Conservation (phyloP, 108 stramenopile species). For the Conticribra weissflogii region DNA sequence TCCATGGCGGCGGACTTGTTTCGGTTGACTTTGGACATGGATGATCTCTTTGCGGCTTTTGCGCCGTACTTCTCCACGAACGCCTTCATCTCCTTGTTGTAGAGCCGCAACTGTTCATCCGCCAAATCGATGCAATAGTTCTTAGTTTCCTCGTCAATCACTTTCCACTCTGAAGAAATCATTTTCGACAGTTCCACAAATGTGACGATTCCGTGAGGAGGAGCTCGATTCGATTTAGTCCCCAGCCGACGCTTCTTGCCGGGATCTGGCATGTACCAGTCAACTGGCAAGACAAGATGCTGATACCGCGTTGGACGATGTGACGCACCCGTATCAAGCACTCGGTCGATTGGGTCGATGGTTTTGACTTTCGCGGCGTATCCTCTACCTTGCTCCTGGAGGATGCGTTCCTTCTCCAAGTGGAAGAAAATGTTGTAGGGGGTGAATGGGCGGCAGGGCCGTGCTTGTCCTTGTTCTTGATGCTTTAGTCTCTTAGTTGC, state of each 20-base stretch:
- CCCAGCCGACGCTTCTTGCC: background rate
- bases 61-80: background rate
- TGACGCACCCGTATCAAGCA: background rate
- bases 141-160: background rate
- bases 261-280: background rate
- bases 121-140: background rate
- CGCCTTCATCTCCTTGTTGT: background rate
- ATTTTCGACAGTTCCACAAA: background rate
- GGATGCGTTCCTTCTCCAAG: constrained; percentile 11
- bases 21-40: background rate
- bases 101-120: background rate
- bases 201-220: background rate
- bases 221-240: background rate
- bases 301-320: background rate
- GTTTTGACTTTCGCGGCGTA: background rate
- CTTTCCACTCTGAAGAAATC: background rate
- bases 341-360: background rate
- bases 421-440: constrained; percentile 26
- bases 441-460: constrained; percentile 3
- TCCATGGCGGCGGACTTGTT: too few relatives aligned
- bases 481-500: background rate
- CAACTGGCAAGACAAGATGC: background rate
- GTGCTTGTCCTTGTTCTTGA: background rate
- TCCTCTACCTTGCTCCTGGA: background rate
- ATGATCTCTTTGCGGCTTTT: background rate